Percentiles rank a stretch among this genome's conserved stretches.
Evolutionary conservation across 179 eudicot genomes (phyloP).

Genomic region (Amaranthus tricolor): DNA sequence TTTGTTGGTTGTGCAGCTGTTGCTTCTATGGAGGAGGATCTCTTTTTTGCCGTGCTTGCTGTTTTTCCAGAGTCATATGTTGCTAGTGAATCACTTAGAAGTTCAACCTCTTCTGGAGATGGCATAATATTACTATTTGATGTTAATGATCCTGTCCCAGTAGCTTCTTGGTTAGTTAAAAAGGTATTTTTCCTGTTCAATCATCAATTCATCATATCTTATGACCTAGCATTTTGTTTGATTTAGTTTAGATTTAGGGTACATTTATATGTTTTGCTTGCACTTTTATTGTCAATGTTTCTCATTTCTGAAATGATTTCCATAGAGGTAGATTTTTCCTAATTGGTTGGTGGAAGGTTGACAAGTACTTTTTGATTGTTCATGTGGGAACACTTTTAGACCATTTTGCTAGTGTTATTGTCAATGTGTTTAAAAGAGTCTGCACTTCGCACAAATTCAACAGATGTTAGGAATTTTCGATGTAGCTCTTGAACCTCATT

Average conservation of each 20-base stretch:
- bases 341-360: too few relatives aligned
- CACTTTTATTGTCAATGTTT: background rate
- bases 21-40: constrained; percentile 49
- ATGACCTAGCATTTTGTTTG: background rate
- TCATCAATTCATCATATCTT: background rate
- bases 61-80: constrained; percentile 41
- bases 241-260: background rate
- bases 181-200: constrained; percentile 44
- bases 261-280: background rate
- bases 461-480: too few relatives aligned
- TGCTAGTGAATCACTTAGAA: constrained; percentile 24
- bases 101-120: constrained; percentile 30
- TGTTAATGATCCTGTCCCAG: constrained; percentile 59
- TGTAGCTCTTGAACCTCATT: too few relatives aligned
- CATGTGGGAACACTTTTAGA: too few relatives aligned
- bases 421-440: too few relatives aligned
- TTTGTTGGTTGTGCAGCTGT: constrained; percentile 58
- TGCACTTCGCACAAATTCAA: too few relatives aligned
- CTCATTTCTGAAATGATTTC: background rate
- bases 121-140: constrained; percentile 70
- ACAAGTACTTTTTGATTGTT: too few relatives aligned
- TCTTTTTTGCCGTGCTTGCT: constrained; percentile 77
- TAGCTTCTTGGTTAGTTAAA: constrained; percentile 71
- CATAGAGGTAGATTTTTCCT: too few relatives aligned
- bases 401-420: too few relatives aligned